These are phyloP conservation scores for Paraphoma sp. DNA, from an alignment of 2,329 filamentous ascomycete genomes.

Conservation along the genomic window DNA sequence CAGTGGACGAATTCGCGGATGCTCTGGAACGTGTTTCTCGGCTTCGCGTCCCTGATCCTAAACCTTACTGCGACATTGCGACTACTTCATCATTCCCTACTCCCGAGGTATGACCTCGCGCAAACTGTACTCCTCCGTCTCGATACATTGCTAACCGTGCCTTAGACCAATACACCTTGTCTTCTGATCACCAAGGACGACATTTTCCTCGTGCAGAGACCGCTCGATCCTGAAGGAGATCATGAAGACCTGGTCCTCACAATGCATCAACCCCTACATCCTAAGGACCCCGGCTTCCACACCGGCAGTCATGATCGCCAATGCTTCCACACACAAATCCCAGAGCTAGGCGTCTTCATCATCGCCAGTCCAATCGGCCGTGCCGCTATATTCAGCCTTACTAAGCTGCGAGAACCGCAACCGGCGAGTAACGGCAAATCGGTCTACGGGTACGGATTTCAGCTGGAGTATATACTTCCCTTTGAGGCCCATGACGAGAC, in stretches of 20 bases:
- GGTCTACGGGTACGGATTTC: conserved; percentile 53
- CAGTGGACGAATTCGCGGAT: no score
- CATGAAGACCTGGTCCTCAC: conserved; percentile 34
- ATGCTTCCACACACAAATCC: conserved; percentile 69
- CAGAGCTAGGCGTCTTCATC: conserved; percentile 73
- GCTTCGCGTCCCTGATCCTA: background rate
- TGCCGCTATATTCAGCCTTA: conserved; percentile 66
- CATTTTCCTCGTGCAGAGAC: conserved; percentile 52
- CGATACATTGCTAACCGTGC: conserved; percentile 5
- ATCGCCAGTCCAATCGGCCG: conserved; percentile 71
- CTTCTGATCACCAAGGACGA: conserved; percentile 54
- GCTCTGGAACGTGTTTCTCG: no score
- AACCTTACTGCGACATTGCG: background rate
- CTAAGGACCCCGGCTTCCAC: conserved; percentile 1
- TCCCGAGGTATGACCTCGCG: background rate
- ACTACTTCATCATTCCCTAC: background rate
- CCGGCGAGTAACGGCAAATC: conserved; percentile 39
- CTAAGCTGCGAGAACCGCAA: conserved; percentile 39
- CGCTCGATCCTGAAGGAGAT: conserved; percentile 12
- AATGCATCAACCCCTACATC: conserved; percentile 44
- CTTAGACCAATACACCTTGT: conserved; percentile 33
- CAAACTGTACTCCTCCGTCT: background rate
- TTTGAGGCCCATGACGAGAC: conserved; percentile 24
- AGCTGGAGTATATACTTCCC: conserved; percentile 65
- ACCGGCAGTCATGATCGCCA: conserved; percentile 55